A percentile compares a stretch with the other conserved stretches of the same genome.
phyloP scores from a whole-genome alignment of 1,284 basidiomycete species.

The Apiotrichum gracile region DNA sequence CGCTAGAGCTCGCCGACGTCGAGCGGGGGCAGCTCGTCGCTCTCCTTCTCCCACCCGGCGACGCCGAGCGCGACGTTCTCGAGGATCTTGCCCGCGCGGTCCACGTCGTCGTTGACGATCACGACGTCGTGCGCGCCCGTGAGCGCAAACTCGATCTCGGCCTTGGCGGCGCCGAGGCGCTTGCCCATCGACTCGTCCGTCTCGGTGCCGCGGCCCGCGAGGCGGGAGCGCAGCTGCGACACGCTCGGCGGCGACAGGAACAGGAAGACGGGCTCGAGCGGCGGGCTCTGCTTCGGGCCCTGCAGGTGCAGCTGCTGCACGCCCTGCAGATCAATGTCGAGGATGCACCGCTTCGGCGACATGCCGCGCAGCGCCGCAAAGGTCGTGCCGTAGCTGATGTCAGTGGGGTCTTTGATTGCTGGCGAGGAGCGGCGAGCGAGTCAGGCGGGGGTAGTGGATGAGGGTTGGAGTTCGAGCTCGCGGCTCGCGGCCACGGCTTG shows the following conservation, averaged over 20 bases:
- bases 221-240: slow-evolving; percentile 59
- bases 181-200: slow-evolving; percentile 65
- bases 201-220: slow-evolving; percentile 81
- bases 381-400: slow-evolving; percentile 69
- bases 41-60: slow-evolving; percentile 35
- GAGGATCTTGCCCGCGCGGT: slow-evolving; percentile 65
- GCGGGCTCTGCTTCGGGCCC: slow-evolving; percentile 52
- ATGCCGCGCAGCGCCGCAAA: slow-evolving; percentile 60
- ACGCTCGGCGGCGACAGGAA: slow-evolving; percentile 89
- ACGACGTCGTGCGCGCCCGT: slow-evolving; percentile 71
- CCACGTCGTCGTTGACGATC: slow-evolving; percentile 87
- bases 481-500: too few relatives aligned
- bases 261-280: slow-evolving; percentile 78
- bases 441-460: not conserved
- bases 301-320: slow-evolving; percentile 77
- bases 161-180: slow-evolving; percentile 71
- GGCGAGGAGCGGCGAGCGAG: not conserved
- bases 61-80: slow-evolving; percentile 67
- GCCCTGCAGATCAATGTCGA: slow-evolving; percentile 97
- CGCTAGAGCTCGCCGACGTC: slow-evolving; percentile 29
- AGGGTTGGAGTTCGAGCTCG: not conserved
- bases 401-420: not conserved
- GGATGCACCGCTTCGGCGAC: slow-evolving; percentile 67
- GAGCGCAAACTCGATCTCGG: slow-evolving; percentile 80
- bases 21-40: slow-evolving; percentile 40